These are phyloP conservation scores for Zangia roseola DNA, from an alignment of 768 basidiomycete genomes.

Conservation along the genomic window DNA sequence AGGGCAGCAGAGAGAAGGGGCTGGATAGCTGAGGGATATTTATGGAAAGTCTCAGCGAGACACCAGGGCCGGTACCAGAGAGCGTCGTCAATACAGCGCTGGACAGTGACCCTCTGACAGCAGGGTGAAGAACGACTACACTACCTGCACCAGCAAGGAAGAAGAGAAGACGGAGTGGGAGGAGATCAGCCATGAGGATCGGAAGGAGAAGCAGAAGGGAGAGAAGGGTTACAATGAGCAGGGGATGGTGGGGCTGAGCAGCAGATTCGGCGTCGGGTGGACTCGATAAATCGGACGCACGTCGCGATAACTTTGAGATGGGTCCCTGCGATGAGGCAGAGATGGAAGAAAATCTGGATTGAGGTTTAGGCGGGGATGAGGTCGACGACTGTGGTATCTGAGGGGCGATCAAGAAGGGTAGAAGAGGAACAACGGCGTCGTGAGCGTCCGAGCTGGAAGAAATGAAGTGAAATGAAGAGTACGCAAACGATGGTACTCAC, in stretches of 20 bases:
- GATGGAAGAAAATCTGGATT: constrained; percentile 32
- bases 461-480: not conserved
- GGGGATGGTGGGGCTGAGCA: constrained; percentile 31
- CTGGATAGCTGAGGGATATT: constrained; percentile 6
- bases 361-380: constrained; percentile 47
- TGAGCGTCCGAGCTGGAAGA: constrained; percentile 57
- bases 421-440: constrained; percentile 50
- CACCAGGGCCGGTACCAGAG: constrained; percentile 14
- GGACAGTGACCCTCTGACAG: constrained; percentile 2
- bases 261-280: not conserved
- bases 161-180: constrained; percentile 48
- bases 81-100: not conserved
- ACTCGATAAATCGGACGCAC: not conserved
- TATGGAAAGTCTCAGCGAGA: constrained; percentile 17
- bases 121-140: constrained; percentile 15
- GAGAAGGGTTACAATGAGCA: constrained; percentile 38
- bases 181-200: constrained; percentile 36
- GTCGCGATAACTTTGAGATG: constrained; percentile 6
- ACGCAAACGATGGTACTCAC: constrained; percentile 41
- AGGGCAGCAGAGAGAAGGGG: not conserved
- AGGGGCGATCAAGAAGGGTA: constrained; percentile 42
- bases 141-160: constrained; percentile 31
- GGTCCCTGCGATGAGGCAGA: constrained; percentile 12
- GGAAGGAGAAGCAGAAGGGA: constrained; percentile 43
- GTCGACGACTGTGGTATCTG: constrained; percentile 49